Conservation (phyloP, 2,329 filamentous ascomycete species). For the Incumbomyces lentus region DNA sequence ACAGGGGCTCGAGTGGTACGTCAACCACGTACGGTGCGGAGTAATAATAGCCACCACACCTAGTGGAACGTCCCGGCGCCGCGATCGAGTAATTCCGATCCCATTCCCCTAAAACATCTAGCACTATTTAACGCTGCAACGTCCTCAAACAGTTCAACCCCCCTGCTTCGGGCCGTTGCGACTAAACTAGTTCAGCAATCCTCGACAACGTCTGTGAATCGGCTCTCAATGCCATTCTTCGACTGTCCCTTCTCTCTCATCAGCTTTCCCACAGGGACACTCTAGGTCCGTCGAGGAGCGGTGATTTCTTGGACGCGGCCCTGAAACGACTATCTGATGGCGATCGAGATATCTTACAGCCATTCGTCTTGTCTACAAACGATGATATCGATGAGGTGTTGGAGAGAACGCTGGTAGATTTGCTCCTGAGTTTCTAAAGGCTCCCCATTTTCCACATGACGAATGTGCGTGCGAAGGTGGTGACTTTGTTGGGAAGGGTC, state of each 20-base stretch:
- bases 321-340: not conserved
- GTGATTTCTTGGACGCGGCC: not conserved
- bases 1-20: too few relatives aligned
- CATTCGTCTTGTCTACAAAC: conserved; percentile 13
- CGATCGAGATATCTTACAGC: not conserved
- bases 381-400: conserved; percentile 29
- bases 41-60: too few relatives aligned
- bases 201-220: not conserved
- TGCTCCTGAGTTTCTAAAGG: too few relatives aligned
- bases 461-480: too few relatives aligned
- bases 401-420: too few relatives aligned
- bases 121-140: not conserved
- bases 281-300: not conserved
- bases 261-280: not conserved
- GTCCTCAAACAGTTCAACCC: not conserved
- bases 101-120: not conserved
- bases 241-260: not conserved
- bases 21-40: too few relatives aligned
- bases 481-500: too few relatives aligned
- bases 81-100: not conserved
- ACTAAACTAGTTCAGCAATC: not conserved
- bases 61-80: not conserved
- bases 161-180: not conserved
- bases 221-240: not conserved
- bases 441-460: too few relatives aligned